phyloP scores from a whole-genome alignment of 176 grass and related monocot genomes.

The Eremochloa ophiuroides region DNA sequence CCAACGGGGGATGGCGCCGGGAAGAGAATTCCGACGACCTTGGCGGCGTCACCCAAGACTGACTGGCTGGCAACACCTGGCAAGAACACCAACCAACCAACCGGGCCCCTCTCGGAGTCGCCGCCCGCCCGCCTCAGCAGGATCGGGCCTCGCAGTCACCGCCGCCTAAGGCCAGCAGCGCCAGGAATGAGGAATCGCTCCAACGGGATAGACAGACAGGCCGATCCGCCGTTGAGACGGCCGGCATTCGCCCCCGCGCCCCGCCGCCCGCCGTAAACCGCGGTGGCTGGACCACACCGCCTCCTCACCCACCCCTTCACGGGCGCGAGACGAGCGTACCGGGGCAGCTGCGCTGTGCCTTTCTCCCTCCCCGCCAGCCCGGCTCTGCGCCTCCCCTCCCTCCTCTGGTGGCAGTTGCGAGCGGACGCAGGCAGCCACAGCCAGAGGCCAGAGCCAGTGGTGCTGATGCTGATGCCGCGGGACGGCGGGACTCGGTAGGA shows the following conservation, averaged over 20 bases:
- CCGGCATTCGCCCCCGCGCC: slow-evolving; percentile 29
- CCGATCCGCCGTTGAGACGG: background rate
- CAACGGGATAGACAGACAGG: background rate
- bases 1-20: background rate
- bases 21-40: slow-evolving; percentile 16
- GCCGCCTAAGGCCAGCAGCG: background rate
- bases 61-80: background rate
- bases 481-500: background rate
- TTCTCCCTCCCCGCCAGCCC: background rate
- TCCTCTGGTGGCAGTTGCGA: slow-evolving; percentile 2
- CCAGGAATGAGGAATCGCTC: background rate
- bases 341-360: background rate
- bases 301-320: background rate
- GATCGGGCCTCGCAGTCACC: background rate
- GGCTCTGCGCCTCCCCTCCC: background rate
- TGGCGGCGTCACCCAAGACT: background rate
- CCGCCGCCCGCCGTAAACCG: background rate
- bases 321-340: background rate
- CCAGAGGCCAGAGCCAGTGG: too few relatives aligned
- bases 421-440: slow-evolving; percentile 11
- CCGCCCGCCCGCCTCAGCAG: slow-evolving; percentile 17
- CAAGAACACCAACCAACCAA: background rate
- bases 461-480: slow-evolving; percentile 7
- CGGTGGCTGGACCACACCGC: background rate
- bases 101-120: background rate